Evolutionary conservation across 192 early-diverging fungal species (phyloP), one percentile per base, ranked within the genome.

Genomic region (Backusella westeae): DNA sequence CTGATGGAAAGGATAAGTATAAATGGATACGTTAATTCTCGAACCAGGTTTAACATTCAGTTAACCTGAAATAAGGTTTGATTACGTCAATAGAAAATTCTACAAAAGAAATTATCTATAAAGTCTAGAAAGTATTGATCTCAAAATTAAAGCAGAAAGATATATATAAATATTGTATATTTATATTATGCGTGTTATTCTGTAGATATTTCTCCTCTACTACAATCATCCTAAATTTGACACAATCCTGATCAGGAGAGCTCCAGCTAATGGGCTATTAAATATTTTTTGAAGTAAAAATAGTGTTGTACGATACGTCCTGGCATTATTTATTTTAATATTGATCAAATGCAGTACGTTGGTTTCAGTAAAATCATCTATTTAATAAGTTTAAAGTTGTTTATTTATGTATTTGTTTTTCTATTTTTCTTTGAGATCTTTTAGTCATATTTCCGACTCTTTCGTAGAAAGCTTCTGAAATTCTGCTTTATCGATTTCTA

Each of bases 11-110:
- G 3, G 21, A 14, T 29, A 12, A 4, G 6, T 6, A 21, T 1
- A 63, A 63, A 12, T 63, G 4, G 9, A 29, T 63, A 29, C 38
- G 38, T 12, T 39, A 1, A 29, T 29, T 29, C 10, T 63, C 21
- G 56, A 63, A 63, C 56, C 10, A 23, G 2, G 23, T 29, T 14
- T 63, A 63, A 9, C n/a, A 63, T 29, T 49, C 46, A 49, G n/a
- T n/a, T 49, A 17, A 49, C 17, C 6, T 49, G 46, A 49, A 49
- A 49, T 49, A 49, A 49, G 19, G 17, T 49, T 63, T 12, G 12
- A 14, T 32, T 63, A 63, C 56, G 56, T 63, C 56, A 63, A 63
- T 63, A 29, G 56, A 63, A 63, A 63, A 23, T 63, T 63, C 56
- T 29, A 63, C 23, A 63, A n/a, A 49, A 49, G 46, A 49, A 49